Evolutionary conservation across 352 stramenopile genomes (phyloP).

Genomic region (Phytophthora kernoviae): DNA sequence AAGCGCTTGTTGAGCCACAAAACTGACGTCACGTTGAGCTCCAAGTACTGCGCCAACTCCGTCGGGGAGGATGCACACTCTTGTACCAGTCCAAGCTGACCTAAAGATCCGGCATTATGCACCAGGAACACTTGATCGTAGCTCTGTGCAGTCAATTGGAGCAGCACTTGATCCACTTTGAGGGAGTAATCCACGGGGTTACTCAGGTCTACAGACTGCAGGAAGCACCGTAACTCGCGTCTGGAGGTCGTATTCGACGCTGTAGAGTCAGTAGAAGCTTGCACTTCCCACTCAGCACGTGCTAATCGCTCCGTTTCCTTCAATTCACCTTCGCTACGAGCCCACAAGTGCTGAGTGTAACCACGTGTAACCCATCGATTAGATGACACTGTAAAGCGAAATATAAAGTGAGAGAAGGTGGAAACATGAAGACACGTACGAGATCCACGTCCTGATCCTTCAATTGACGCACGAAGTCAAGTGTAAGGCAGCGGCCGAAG

Average conservation of each 20-base stretch:
- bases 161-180: constrained; percentile 48
- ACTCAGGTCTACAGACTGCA: constrained; percentile 53
- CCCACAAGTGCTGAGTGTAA: constrained; percentile 54
- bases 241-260: constrained; percentile 1
- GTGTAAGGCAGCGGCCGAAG: constrained; percentile 78
- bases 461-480: constrained; percentile 67
- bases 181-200: constrained; percentile 45
- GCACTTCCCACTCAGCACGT: constrained; percentile 31
- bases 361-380: neutral
- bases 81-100: constrained; percentile 60
- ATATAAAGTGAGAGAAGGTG: neutral
- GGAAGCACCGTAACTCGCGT: constrained; percentile 35
- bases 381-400: neutral
- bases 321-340: constrained; percentile 55
- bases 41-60: constrained; percentile 59
- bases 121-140: constrained; percentile 67
- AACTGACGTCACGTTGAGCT: constrained; percentile 88
- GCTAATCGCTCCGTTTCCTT: constrained; percentile 57
- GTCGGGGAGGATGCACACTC: constrained; percentile 47
- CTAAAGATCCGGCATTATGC: constrained; percentile 87
- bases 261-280: neutral
- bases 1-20: constrained; percentile 86
- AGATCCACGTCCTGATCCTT: constrained; percentile 46
- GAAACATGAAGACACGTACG: constrained; percentile 25
- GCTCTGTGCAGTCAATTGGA: constrained; percentile 30